phyloP scores from a whole-genome alignment of 2,329 filamentous ascomycete genomes.

The Raffaelea deltoideospora region DNA sequence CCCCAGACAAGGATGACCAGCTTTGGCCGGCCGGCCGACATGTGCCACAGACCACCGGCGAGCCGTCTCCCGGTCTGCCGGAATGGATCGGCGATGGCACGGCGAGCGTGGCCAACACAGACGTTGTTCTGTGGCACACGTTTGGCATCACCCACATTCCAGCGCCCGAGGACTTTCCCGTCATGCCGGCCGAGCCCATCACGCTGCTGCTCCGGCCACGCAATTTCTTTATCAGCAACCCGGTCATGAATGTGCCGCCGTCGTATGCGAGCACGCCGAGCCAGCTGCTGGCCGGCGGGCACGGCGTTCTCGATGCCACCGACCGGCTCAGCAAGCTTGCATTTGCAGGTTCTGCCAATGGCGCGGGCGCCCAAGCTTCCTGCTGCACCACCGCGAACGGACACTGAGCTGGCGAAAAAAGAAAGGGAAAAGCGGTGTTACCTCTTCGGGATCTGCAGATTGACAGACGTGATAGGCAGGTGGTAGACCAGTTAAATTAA shows the following conservation, averaged over 20 bases:
- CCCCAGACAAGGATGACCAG: slow-evolving; percentile 59
- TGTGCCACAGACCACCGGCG: slow-evolving; percentile 74
- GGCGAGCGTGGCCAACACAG: slow-evolving; percentile 60
- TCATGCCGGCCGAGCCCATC: slow-evolving; percentile 84
- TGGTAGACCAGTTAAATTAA: too few relatives aligned
- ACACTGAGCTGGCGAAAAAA: background rate
- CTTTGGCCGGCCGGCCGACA: slow-evolving; percentile 77
- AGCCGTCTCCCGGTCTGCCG: slow-evolving; percentile 57
- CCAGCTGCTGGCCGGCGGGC: slow-evolving; percentile 37
- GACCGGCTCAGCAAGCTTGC: slow-evolving; percentile 32
- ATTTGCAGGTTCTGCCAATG: slow-evolving; percentile 8
- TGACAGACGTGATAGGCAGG: too few relatives aligned
- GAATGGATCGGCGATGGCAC: slow-evolving; percentile 61
- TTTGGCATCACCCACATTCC: slow-evolving; percentile 88
- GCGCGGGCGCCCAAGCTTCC: background rate
- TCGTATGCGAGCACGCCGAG: slow-evolving; percentile 60
- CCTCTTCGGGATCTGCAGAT: too few relatives aligned
- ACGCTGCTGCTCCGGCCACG: slow-evolving; percentile 62
- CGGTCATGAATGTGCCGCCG: slow-evolving; percentile 66
- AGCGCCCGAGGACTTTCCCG: slow-evolving; percentile 75
- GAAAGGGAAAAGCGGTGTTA: background rate
- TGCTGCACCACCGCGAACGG: background rate
- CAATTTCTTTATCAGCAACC: slow-evolving; percentile 72
- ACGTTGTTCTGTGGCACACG: slow-evolving; percentile 86
- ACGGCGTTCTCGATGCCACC: slow-evolving; percentile 26